Base-by-base conservation (phyloP, 345 rosid species). In the Brassica napus region DNA sequence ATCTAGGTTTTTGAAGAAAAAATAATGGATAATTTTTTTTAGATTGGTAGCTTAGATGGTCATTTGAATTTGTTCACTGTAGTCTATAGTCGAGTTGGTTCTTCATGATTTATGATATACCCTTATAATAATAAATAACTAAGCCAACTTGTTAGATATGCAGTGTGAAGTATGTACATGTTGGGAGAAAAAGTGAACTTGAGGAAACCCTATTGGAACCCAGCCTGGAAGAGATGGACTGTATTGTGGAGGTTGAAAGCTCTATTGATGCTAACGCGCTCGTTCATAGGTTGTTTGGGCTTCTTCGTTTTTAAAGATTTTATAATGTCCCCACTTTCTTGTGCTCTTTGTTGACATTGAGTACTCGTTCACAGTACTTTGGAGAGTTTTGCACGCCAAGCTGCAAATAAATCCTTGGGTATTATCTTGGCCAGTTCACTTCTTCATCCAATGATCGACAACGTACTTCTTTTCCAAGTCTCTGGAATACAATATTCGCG, bases 201-300 rank as follows among this genome's bases (percentile, higher is more conserved):
- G 89, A 82, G 75, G 94, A 91, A 63, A 89, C 94, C 65, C 74
- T 94, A 66, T 65, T 84, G 49, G 74, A 72, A 77, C 82, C 89
- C 84, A 81, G 82, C 69, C 9, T 80, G 69, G 88, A 82, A 81
- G 82, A 80, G 62, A 77, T 73, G 65, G 97, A 94, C 79, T 78
- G 86, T 60, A 74, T 94, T 34, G 85, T 92, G 90, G 98, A 94
- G 87, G 93, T 91, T 82, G 89, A 91, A 83, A 94, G 98, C 75
- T 64, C 86, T 86, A 94, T 92, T 28, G 79, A 78, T 73, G 77
- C 86, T 72, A 94, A 94, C 82, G 87, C 94, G 47, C 52, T 80
- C 61, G 85, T 89, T 82, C 98, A 94, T 83, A 89, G 98, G 98
- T 92, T 79, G 14, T 42, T 77, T 57, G 21, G 65, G 60, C 68